Base-by-base conservation (phyloP, 2,329 filamentous ascomycete species). In the Xylaria sp. region DNA sequence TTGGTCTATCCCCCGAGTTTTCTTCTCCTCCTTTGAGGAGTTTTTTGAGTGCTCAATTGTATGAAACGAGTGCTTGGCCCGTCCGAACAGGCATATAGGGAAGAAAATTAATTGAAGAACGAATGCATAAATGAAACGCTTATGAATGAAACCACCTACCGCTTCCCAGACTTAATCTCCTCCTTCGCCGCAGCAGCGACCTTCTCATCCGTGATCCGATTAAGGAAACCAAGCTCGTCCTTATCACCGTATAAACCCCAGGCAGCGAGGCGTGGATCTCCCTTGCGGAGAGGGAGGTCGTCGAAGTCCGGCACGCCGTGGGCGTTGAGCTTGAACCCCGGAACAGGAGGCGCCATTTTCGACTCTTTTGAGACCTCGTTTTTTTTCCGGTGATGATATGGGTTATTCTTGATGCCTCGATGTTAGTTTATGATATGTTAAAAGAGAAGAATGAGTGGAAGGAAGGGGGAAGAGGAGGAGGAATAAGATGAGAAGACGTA, bases 201-300 rank as follows among this genome's bases (percentile, higher is more conserved):
- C 20, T 86, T 79, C 64, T 84, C 81, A 61, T 88, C 82, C 0
- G 87, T 90, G 15, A 91, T 82, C 34, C 88, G 83, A 76, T 91
- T 91, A 23, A 91, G 77, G 28, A 86, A 87, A 10, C 89, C 89
- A 1, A 91, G 81, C 77, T 89, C 81, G 76, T 90, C 89, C 63
- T 84, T 75, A 58, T 83, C 79, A 58, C 88, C 88, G 76, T 88
- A 89, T 4, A 88, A 81, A 6, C 81, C 82, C 83, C 83, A 85
- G 18, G 84, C 83, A 46, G 77, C 79, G 67, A 72, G 75, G 39
- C 80, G 80, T n/a, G 86, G 86, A 60, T 85, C 83, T 18, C 75
- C 79, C 70, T 83, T 79, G 61, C 83, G 79, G 28, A 87, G 73
- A 0, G 86, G 85, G 0, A 87, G 81, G 34, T 80, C 81, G 15